Evolutionary conservation across 768 basidiomycete genomes (phyloP).

Genomic region (Hirschioporus abietinus): DNA sequence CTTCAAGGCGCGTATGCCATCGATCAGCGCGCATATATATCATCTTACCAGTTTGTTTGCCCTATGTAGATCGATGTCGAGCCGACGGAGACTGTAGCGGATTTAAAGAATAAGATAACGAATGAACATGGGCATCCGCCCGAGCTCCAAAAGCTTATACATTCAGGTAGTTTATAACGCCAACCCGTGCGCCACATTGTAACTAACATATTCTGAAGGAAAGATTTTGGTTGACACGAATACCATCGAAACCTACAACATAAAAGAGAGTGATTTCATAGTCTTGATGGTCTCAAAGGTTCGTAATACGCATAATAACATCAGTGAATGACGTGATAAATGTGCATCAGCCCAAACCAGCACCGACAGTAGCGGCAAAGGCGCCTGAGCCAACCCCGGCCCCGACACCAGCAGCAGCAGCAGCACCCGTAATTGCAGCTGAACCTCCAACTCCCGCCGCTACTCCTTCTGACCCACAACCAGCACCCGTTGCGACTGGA

Average conservation of each 20-base stretch:
- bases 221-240: conserved; percentile 89
- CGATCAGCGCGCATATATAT: not conserved
- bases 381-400: conserved; percentile 26
- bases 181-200: conserved; percentile 9
- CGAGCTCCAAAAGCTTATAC: conserved; percentile 88
- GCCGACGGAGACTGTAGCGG: conserved; percentile 63
- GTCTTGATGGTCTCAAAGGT: conserved; percentile 99
- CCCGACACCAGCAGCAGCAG: conserved; percentile 28
- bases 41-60: not conserved
- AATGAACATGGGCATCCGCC: conserved; percentile 68
- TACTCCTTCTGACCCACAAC: conserved; percentile 26
- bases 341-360: conserved; percentile 24
- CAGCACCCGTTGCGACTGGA: conserved; percentile 22
- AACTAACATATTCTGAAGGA: conserved; percentile 40
- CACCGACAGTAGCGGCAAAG: conserved; percentile 26
- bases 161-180: conserved; percentile 57
- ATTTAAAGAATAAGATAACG: conserved; percentile 81
- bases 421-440: conserved; percentile 30
- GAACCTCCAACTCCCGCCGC: conserved; percentile 30
- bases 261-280: conserved; percentile 98
- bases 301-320: conserved; percentile 12
- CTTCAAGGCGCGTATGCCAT: conserved; percentile 50
- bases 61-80: conserved; percentile 68
- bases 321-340: conserved; percentile 16
- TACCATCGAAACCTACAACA: conserved; percentile 78